Base-by-base conservation (phyloP, 306 rosid species). In the Sechiopsis laciniata region DNA sequence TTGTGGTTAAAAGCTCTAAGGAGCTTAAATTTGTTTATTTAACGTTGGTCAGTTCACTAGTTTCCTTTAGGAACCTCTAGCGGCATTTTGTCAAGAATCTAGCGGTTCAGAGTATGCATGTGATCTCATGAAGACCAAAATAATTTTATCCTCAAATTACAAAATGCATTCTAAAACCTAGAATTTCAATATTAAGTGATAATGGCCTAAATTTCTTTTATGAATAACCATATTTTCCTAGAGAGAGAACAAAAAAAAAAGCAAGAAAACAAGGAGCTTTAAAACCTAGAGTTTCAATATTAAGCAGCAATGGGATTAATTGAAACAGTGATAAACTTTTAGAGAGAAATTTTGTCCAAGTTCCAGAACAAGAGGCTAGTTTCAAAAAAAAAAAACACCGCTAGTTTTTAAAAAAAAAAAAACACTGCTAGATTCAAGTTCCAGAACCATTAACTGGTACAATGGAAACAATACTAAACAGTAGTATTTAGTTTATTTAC, bases 81-180 rank as follows among this genome's bases (percentile, higher is more conserved):
- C 14, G 19, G 10, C 67, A 61, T 61, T 61, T 61, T 2, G 67
- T 26, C 45, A 26, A 61, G 20, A 29, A 29, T 61, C 67, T 61
- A 5, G 19, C 20, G 20, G 4, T 8, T 63, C 22, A 6, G 70
- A 35, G 37, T 35, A 63, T 35, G 14, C 14, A 63, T 1, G 8
- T 37, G 19, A 37, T 61, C 51, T 63, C 53, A 40, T 37, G 71
- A 65, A 26, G 19, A 65, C 54, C 29, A 40, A 40, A 17, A 9
- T 17, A 65, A 40, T 42, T 65, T 65, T 10, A 65, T 37, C 53
- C 63, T 57, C 63, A 57, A 57, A 57, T 57, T 57, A 57, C 14
- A 57, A 57, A 21, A 57, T 11, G 63, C 63, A 57, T 57, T 22
- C 63, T 57, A 20, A 21, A 57, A 21, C 63, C 62, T 57, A 57